Conservation (phyloP, 2,329 filamentous ascomycete species). For the Coniosporium tulheliwenetii region DNA sequence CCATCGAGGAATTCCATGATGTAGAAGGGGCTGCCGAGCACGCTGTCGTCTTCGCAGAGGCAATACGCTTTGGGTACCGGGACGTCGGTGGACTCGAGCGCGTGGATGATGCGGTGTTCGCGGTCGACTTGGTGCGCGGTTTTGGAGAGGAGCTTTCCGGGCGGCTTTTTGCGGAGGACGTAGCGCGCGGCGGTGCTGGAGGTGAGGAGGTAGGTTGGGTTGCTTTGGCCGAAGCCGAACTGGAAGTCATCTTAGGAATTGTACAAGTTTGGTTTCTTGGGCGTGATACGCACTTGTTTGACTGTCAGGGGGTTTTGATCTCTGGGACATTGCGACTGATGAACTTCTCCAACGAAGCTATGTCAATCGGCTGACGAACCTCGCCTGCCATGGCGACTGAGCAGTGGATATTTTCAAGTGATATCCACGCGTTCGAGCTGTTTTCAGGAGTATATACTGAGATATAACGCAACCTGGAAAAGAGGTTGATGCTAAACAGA, state of each 20-base stretch:
- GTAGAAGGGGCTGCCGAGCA: slow-evolving; percentile 88
- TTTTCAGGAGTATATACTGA: too few species aligned
- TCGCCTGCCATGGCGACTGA: slow-evolving; percentile 54
- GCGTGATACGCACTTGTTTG: slow-evolving; percentile 52
- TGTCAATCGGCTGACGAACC: slow-evolving; percentile 81
- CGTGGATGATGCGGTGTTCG: slow-evolving; percentile 81
- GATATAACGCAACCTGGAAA: too few species aligned
- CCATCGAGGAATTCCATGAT: slow-evolving; percentile 94
- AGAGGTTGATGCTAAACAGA: too few species aligned
- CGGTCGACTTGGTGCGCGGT: slow-evolving; percentile 94
- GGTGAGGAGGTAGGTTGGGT: slow-evolving; percentile 88
- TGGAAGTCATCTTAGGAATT: slow-evolving; percentile 20
- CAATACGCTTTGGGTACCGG: slow-evolving; percentile 72
- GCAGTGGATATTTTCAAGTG: too few species aligned
- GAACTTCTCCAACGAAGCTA: slow-evolving; percentile 63
- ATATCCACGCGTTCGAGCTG: too few species aligned
- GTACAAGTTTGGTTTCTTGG: not conserved
- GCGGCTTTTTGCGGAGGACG: slow-evolving; percentile 94
- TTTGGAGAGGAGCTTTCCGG: slow-evolving; percentile 77
- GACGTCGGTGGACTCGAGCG: slow-evolving; percentile 63
- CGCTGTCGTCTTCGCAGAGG: slow-evolving; percentile 64
- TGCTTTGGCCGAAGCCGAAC: slow-evolving; percentile 96
- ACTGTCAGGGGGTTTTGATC: slow-evolving; percentile 71
- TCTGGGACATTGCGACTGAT: slow-evolving; percentile 63
- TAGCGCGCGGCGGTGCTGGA: slow-evolving; percentile 53